Conservation (phyloP, 305 asterid genomes). For the Fraxinus albicans region DNA sequence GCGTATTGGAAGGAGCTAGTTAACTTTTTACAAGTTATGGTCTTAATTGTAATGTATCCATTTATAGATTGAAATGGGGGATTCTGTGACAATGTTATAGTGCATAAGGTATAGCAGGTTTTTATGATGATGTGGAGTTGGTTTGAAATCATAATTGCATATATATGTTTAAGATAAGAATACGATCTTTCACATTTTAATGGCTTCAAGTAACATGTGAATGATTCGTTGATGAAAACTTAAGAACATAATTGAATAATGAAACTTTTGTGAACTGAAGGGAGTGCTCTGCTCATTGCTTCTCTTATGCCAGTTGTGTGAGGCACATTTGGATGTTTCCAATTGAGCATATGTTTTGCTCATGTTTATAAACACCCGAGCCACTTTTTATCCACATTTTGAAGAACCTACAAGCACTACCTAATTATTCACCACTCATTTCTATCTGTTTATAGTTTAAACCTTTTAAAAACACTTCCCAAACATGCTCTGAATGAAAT, state of each 20-base stretch:
- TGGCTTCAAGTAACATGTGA: background rate
- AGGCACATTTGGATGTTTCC: slow-evolving; percentile 1
- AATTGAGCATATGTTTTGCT: no score
- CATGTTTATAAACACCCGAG: no score
- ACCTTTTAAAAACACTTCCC: background rate
- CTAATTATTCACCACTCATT: background rate
- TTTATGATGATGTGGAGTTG: background rate
- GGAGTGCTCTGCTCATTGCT: background rate
- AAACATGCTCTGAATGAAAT: background rate
- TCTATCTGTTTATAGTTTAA: no score
- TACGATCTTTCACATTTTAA: background rate
- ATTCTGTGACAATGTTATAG: background rate
- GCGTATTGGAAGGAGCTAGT: background rate
- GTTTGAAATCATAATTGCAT: background rate
- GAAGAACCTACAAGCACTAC: no score
- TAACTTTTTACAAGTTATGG: background rate
- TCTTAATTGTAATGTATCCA: background rate
- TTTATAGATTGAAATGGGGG: background rate
- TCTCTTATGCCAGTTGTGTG: background rate
- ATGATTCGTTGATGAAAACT: background rate
- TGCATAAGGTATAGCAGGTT: background rate
- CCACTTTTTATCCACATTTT: no score
- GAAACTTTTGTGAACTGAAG: background rate
- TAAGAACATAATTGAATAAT: background rate
- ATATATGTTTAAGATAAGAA: background rate